Evolutionary conservation across 805 yeast genomes (phyloP), one percentile per base, ranked within the genome.

Genomic region (Grigorovia yakushimaensis): DNA sequence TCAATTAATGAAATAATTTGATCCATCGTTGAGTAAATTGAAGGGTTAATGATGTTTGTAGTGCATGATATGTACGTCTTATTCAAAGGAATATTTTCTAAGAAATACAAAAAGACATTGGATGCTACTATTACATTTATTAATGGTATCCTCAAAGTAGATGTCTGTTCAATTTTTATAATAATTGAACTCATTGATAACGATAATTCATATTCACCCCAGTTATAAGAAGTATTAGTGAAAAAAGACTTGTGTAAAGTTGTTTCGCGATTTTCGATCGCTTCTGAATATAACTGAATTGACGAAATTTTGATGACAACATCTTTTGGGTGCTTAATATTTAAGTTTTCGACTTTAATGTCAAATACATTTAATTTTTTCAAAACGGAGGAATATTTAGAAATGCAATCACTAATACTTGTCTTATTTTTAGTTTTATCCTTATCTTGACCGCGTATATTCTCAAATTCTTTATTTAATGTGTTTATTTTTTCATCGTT

Each of bases 311-410:
- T 53, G 8, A 65, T 30, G 3, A 47, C 44, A 8, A 53, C 27
- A 8, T 49, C 23, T 17, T 54, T 41, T 3, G 52, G 43, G 33
- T 58, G 52, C 1, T 44, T 45, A 2, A 66, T 13, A 13, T 43
- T 52, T 3, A 64, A 46, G 44, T 63, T 60, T 49, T 64, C 67
- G 6, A 66, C 44, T 41, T 65, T 62, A 2, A 64, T 42, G 46
- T 64, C 68, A 19, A 62, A 36, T 7, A 58, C 48, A 27, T 56
- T 54, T 11, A 64, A 21, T 9, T 49, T 47, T 39, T 49, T 51
- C 6, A 53, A 41, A 4, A 45, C 42, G 21, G 47, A 24, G 18
- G 37, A 2, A 33, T 11, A 33, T 13, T 33, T 7, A 17, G 42
- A 39, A 5, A 46, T 21, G 20, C 43, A 21, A 6, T 38, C 15